A percentile compares a stretch with the other conserved stretches of the same genome.
Conservation (phyloP, 306 rosid genomes). For the Urtica urens region DNA sequence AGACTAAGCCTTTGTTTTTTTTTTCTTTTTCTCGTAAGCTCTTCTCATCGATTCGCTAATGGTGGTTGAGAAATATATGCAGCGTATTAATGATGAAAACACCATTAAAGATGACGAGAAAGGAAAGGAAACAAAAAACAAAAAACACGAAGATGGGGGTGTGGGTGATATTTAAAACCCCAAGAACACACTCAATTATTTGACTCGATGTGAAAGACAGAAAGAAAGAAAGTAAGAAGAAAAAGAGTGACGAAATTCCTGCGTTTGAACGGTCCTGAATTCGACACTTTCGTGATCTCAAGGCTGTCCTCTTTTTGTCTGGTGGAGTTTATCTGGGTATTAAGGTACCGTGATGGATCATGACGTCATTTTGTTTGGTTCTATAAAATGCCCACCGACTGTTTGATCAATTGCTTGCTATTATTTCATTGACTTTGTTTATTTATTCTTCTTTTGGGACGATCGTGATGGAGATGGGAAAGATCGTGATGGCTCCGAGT, state of each 20-base stretch:
- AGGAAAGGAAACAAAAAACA: neutral
- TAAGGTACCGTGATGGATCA: neutral
- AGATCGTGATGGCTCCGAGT: conserved; percentile 54
- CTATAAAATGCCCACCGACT: neutral
- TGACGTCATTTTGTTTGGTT: neutral
- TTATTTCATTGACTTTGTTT: too few relatives aligned
- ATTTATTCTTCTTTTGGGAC: neutral
- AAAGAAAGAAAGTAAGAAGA: neutral
- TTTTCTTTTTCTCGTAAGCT: neutral
- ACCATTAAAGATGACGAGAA: neutral
- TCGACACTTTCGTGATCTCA: neutral
- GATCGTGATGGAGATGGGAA: conserved; percentile 45
- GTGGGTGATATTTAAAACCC: too few relatives aligned
- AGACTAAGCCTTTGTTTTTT: too few relatives aligned
- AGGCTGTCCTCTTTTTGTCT: neutral
- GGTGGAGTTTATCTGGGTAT: neutral
- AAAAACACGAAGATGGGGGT: too few relatives aligned
- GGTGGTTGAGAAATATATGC: too few relatives aligned
- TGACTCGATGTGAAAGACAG: too few relatives aligned
- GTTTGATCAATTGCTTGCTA: conserved; percentile 1
- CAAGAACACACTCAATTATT: too few relatives aligned
- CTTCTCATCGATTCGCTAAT: neutral
- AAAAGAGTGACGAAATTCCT: neutral
- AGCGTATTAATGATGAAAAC: too few relatives aligned
- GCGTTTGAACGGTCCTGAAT: neutral